These are phyloP conservation scores for Cercospora canescens DNA, from an alignment of 2,329 filamentous ascomycete genomes.

Conservation along the genomic window DNA sequence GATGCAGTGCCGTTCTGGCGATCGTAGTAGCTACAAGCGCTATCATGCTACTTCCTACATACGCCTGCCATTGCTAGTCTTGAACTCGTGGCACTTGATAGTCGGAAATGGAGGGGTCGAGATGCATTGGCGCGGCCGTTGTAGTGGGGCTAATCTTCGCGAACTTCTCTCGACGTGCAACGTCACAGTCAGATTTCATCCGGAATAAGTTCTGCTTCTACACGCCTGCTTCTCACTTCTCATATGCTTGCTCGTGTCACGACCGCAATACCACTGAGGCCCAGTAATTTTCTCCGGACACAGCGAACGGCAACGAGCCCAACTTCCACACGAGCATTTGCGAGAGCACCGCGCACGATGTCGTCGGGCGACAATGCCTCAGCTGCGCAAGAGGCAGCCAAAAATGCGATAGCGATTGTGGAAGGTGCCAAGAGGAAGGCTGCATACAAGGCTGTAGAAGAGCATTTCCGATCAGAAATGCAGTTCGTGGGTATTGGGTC, in stretches of 20 bases:
- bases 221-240: not conserved
- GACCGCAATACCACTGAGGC: not conserved
- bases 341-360: conserved; percentile 8
- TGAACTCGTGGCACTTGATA: not conserved
- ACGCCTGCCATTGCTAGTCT: not conserved
- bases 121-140: not conserved
- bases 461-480: conserved; percentile 66
- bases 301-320: not conserved
- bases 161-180: not conserved
- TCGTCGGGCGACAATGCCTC: conserved; percentile 8
- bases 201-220: not conserved
- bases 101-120: not conserved
- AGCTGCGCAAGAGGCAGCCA: conserved; percentile 8
- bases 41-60: not conserved
- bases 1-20: not conserved
- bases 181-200: conserved; percentile 6
- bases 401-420: conserved; percentile 38
- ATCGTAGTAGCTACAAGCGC: not conserved
- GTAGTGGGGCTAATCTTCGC: not conserved
- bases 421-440: conserved; percentile 75
- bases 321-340: not conserved
- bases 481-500: conserved; percentile 76
- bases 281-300: not conserved
- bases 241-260: not conserved
- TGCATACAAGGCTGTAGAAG: conserved; percentile 70